Conservation (phyloP, 768 basidiomycete species). For the Mycena amicta region DNA sequence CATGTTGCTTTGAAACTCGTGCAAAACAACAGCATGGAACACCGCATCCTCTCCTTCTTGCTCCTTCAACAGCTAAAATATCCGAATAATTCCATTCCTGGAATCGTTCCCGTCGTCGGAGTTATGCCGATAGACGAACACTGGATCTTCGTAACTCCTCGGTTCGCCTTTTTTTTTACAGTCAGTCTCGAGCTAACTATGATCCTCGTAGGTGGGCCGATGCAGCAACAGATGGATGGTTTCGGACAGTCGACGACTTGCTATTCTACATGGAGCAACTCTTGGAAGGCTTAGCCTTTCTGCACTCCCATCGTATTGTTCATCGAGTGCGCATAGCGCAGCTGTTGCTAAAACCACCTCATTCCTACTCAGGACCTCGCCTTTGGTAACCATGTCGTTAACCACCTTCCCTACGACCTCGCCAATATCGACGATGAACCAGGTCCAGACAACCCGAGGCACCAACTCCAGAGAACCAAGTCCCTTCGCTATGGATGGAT, state of each 20-base stretch:
- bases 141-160: constrained; percentile 29
- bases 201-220: constrained; percentile 21
- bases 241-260: constrained; percentile 9
- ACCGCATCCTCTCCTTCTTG: not conserved
- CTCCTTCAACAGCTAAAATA: not conserved
- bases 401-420: constrained; percentile 4
- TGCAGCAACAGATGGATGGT: not conserved
- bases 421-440: not conserved
- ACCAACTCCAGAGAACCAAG: not conserved
- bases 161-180: constrained; percentile 6
- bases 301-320: constrained; percentile 12
- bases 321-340: constrained; percentile 8
- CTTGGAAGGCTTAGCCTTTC: constrained; percentile 3
- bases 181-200: too few species aligned
- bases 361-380: constrained; percentile 9
- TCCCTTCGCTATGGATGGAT: not conserved
- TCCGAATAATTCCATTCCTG: not conserved
- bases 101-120: constrained; percentile 27
- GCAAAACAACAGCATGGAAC: not conserved
- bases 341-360: not conserved
- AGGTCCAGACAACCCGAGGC: not conserved
- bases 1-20: not conserved
- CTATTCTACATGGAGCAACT: constrained; percentile 5
- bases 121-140: constrained; percentile 25
- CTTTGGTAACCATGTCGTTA: constrained; percentile 8